These are phyloP conservation scores for Russula emetica DNA, from an alignment of 768 basidiomycete genomes.

Conservation along the genomic window DNA sequence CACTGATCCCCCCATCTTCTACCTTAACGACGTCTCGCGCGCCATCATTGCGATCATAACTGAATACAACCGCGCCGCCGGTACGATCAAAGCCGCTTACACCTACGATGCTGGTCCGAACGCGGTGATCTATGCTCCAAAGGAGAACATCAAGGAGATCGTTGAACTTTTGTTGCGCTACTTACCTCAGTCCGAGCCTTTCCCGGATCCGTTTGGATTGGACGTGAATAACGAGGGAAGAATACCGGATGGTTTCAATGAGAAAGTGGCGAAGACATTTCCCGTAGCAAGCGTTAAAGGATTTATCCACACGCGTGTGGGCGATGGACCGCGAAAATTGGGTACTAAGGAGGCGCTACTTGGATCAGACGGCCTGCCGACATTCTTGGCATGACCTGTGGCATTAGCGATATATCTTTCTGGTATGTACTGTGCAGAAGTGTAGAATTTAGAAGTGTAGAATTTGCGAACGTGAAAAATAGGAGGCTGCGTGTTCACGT, in stretches of 20 bases:
- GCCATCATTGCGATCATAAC: slow-evolving; percentile 87
- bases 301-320: slow-evolving; percentile 89
- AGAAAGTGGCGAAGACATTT: slow-evolving; percentile 67
- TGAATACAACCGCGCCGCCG: slow-evolving; percentile 83
- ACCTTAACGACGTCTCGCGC: slow-evolving; percentile 97
- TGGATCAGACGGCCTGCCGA: slow-evolving; percentile 65
- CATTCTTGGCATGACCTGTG: slow-evolving; percentile 38
- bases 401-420: not conserved
- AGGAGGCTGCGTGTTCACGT: too few species aligned
- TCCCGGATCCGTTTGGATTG: slow-evolving; percentile 71
- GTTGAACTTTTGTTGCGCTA: slow-evolving; percentile 69
- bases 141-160: slow-evolving; percentile 74
- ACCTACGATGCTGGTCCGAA: slow-evolving; percentile 99
- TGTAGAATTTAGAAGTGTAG: slow-evolving; percentile 8
- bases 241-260: slow-evolving; percentile 71
- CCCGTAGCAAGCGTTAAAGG: slow-evolving; percentile 76
- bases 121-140: slow-evolving; percentile 89
- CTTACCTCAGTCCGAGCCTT: slow-evolving; percentile 80
- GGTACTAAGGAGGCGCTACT: slow-evolving; percentile 61
- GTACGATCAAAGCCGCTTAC: slow-evolving; percentile 83
- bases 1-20: slow-evolving; percentile 97
- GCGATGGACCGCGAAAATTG: slow-evolving; percentile 82
- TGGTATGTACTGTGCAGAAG: not conserved
- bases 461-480: not conserved
- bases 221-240: slow-evolving; percentile 44